These are phyloP conservation scores for Monilinia fructigena DNA, from an alignment of 2,329 filamentous ascomycete genomes.

Conservation along the genomic window DNA sequence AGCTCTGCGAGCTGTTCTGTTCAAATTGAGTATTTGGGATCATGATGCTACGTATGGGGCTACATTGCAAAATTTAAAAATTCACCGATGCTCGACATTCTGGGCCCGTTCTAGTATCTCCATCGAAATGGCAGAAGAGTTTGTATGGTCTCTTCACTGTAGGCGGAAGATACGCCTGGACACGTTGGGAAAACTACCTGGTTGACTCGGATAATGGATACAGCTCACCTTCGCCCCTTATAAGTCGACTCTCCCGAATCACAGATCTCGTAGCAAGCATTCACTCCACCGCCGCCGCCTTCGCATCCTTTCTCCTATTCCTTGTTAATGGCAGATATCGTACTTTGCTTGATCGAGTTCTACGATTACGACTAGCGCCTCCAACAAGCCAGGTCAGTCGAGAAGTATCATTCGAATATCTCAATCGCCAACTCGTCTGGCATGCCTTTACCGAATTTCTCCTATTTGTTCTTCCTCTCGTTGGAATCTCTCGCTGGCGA, in stretches of 20 bases:
- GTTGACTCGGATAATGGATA: conserved; percentile 74
- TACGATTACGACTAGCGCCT: conserved; percentile 81
- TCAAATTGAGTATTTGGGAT: conserved; percentile 96
- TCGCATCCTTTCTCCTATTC: conserved; percentile 86
- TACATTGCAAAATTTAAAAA: conserved; percentile 82
- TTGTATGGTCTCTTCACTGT: conserved; percentile 84
- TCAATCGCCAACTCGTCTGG: conserved; percentile 97
- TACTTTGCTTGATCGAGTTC: conserved; percentile 80
- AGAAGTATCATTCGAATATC: conserved; percentile 95
- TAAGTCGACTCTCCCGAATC: conserved; percentile 62
- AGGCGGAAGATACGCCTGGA: conserved; percentile 85
- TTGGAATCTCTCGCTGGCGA: conserved; percentile 90
- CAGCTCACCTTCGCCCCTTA: conserved; percentile 54
- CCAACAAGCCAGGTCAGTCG: conserved; percentile 81
- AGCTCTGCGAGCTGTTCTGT: conserved; percentile 72
- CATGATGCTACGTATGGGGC: conserved; percentile 94
- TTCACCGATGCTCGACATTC: conserved; percentile 78
- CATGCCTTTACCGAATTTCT: conserved; percentile 99
- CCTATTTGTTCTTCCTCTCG: conserved; percentile 94
- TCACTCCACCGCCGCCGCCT: conserved; percentile 79
- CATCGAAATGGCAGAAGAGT: conserved; percentile 79
- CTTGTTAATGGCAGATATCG: conserved; percentile 87
- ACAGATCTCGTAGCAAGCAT: conserved; percentile 68
- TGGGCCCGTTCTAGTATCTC: conserved; percentile 62
- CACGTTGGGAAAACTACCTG: conserved; percentile 86